Percentiles rank a stretch among this genome's conserved stretches.
Conservation (phyloP, 805 yeast genomes). For the Candida pini region DNA sequence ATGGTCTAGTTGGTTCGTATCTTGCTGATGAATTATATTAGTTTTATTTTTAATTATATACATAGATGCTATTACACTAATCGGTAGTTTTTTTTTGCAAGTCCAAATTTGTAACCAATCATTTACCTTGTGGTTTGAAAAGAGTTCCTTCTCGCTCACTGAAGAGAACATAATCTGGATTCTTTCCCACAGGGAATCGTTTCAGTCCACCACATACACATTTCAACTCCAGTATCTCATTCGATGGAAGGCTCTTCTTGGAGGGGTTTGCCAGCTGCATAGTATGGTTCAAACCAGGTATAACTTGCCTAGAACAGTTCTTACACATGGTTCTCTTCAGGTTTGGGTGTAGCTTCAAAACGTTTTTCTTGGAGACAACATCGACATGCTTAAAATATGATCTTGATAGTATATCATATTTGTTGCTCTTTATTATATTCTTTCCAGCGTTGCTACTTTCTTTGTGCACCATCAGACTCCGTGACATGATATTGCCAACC, state of each 20-base stretch:
- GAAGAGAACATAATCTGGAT: conserved; percentile 44
- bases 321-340: conserved; percentile 70
- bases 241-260: conserved; percentile 23
- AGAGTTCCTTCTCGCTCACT: conserved; percentile 33
- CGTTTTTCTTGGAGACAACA: conserved; percentile 61
- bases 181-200: conserved; percentile 58
- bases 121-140: conserved; percentile 6
- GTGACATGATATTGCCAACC: conserved; percentile 38
- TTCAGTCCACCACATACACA: conserved; percentile 53
- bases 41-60: neutral
- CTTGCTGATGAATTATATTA: conserved; percentile 16
- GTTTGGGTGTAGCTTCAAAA: conserved; percentile 55
- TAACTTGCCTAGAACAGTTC: conserved; percentile 46
- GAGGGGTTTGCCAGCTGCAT: conserved; percentile 39
- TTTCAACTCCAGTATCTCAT: conserved; percentile 42
- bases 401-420: conserved; percentile 43
- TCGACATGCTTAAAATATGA: conserved; percentile 50
- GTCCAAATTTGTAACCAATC: neutral
- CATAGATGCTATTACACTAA: neutral
- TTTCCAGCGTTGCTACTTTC: neutral
- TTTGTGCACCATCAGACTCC: conserved; percentile 2
- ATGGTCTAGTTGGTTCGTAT: conserved; percentile 18
- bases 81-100: neutral
- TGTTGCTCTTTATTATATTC: conserved; percentile 4
- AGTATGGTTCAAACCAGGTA: conserved; percentile 42